Conservation (phyloP, 192 early-diverging fungal genomes). For the Podila minutissima region DNA sequence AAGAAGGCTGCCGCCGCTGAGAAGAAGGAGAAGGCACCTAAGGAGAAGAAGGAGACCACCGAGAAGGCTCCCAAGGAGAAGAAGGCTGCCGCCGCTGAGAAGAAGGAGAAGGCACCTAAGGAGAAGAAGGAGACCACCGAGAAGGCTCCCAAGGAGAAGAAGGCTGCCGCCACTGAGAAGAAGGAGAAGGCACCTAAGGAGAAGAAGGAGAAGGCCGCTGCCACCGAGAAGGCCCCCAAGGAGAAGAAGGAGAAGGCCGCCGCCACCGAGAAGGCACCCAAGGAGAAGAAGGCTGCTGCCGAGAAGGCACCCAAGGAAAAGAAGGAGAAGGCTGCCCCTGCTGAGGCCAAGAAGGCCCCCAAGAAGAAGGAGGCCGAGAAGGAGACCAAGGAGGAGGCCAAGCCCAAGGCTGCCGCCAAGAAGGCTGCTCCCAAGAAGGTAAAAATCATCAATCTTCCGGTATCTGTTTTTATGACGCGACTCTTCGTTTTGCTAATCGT, state of each 20-base stretch:
- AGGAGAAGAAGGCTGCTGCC: constrained; percentile 7
- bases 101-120: too few relatives aligned
- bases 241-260: not conserved
- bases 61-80: constrained; percentile 9
- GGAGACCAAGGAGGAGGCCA: constrained; percentile 19
- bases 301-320: constrained; percentile 38
- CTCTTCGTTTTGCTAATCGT: not conserved
- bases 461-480: not conserved
- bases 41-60: constrained; percentile 10
- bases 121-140: too few relatives aligned
- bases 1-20: not conserved
- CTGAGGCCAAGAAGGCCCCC: constrained; percentile 13
- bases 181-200: too few relatives aligned
- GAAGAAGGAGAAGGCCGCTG: too few relatives aligned
- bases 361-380: constrained; percentile 19
- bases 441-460: not conserved
- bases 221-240: not conserved
- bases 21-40: constrained; percentile 12
- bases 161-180: too few relatives aligned
- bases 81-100: too few relatives aligned
- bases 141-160: constrained; percentile 9
- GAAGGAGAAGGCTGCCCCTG: constrained; percentile 24
- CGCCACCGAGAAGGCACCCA: constrained; percentile 10
- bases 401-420: constrained; percentile 43
- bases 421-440: constrained; percentile 24